phyloP scores from a whole-genome alignment of 2,329 filamentous ascomycete genomes.

The Purpureocillium lavendulum region DNA sequence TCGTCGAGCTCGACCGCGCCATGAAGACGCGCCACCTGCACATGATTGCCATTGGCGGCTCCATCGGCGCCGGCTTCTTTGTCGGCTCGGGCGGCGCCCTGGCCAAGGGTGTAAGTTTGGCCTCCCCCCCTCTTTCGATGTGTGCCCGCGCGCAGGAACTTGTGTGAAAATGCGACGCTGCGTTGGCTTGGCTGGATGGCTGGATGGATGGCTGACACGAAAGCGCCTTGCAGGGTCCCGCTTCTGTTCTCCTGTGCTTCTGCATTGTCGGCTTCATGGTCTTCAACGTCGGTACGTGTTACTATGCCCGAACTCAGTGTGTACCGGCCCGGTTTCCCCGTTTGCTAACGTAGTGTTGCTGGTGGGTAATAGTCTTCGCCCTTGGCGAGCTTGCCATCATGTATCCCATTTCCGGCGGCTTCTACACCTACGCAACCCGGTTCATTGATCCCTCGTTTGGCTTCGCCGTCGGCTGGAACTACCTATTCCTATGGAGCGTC shows the following conservation, averaged over 20 bases:
- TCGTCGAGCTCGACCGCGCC: slow-evolving; percentile 31
- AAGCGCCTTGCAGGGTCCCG: slow-evolving; percentile 21
- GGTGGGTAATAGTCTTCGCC: slow-evolving; percentile 35
- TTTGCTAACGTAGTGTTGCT: too few species aligned
- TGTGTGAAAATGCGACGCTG: background rate
- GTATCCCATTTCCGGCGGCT: slow-evolving; percentile 54
- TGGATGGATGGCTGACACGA: background rate
- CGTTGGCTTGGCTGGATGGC: background rate
- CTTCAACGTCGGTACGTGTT: slow-evolving; percentile 39
- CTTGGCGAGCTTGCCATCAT: slow-evolving; percentile 54
- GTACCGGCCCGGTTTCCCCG: too few species aligned
- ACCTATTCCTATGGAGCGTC: slow-evolving; percentile 40
- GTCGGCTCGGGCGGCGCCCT: slow-evolving; percentile 50
- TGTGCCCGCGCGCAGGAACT: background rate
- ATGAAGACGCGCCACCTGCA: slow-evolving; percentile 52
- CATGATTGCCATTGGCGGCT: slow-evolving; percentile 55
- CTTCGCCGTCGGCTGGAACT: slow-evolving; percentile 41
- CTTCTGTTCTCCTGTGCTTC: slow-evolving; percentile 40
- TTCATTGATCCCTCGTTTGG: slow-evolving; percentile 56
- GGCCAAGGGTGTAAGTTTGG: slow-evolving; percentile 34
- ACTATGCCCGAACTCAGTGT: background rate
- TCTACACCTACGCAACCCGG: slow-evolving; percentile 52
- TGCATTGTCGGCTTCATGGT: slow-evolving; percentile 51
- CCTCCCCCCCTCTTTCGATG: slow-evolving; percentile 1
- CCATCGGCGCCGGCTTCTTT: slow-evolving; percentile 56